Conservation (phyloP, 169 alveolate species). For the Plasmodium reichenowi region DNA sequence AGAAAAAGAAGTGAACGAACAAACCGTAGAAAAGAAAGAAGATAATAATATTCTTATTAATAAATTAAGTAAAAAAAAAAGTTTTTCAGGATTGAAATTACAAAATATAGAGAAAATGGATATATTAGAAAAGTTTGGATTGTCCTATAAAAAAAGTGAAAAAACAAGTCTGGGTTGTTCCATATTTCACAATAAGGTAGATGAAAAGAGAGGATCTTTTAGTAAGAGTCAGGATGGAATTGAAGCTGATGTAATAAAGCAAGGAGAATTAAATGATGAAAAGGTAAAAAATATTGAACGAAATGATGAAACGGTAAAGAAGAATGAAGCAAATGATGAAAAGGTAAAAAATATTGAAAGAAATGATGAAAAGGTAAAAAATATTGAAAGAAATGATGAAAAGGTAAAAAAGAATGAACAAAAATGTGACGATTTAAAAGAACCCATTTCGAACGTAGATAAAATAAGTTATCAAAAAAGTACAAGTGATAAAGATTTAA, state of each 20-base stretch:
- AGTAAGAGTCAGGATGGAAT: too few relatives aligned
- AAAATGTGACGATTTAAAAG: background rate
- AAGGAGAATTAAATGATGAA: background rate
- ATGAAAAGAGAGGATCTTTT: background rate
- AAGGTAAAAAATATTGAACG: background rate
- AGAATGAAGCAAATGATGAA: background rate
- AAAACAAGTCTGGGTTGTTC: background rate
- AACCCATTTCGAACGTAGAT: background rate
- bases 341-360: background rate
- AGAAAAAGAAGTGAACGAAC: background rate
- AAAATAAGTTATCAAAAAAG: slow-evolving; percentile 2
- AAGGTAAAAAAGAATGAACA: background rate
- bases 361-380: background rate
- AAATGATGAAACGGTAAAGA: background rate
- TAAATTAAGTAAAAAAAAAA: background rate
- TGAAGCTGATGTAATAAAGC: too few relatives aligned
- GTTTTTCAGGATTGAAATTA: background rate
- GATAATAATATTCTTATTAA: background rate
- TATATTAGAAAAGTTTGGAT: slow-evolving; percentile 11
- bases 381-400: background rate
- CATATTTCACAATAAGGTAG: background rate
- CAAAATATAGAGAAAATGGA: slow-evolving; percentile 18
- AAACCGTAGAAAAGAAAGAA: background rate
- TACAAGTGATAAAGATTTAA: background rate
- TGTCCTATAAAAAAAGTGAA: slow-evolving; percentile 20